These are phyloP conservation scores for Alternaria tenuissima DNA, from an alignment of 2,329 filamentous ascomycete genomes.

Conservation along the genomic window DNA sequence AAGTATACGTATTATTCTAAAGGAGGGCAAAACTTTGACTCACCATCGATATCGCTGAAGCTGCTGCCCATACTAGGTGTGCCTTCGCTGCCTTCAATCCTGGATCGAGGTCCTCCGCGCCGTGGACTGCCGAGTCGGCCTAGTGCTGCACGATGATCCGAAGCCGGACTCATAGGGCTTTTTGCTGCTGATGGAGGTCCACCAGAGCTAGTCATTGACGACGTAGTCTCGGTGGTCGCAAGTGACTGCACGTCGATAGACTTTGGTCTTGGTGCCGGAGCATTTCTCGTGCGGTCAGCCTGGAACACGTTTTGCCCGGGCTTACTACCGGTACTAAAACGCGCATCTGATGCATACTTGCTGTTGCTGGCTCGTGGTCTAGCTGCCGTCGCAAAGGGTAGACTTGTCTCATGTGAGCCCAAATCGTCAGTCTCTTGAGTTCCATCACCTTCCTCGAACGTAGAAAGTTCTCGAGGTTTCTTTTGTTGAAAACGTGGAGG, in stretches of 20 bases:
- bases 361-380: constrained; percentile 5
- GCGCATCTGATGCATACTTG: constrained; percentile 21
- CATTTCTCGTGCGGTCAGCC: constrained; percentile 10
- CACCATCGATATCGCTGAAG: constrained; percentile 84
- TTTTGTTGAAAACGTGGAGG: constrained; percentile 49
- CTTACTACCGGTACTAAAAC: constrained; percentile 8
- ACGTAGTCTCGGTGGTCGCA: constrained; percentile 34
- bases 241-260: constrained; percentile 32
- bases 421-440: constrained; percentile 59
- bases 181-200: constrained; percentile 26
- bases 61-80: constrained; percentile 69
- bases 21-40: constrained; percentile 15
- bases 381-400: constrained; percentile 54
- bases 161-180: constrained; percentile 51
- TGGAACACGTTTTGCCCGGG: constrained; percentile 21
- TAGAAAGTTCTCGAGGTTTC: constrained; percentile 35
- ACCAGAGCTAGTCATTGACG: constrained; percentile 65
- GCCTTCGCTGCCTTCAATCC: constrained; percentile 46
- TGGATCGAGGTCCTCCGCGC: constrained; percentile 42
- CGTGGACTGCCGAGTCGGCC: constrained; percentile 62
- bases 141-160: constrained; percentile 67
- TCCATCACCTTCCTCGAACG: constrained; percentile 41
- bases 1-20: constrained; percentile 12
- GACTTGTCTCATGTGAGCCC: constrained; percentile 58
- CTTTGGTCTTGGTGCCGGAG: constrained; percentile 17